Evolutionary conservation across 2,329 filamentous ascomycete species (phyloP).

Genomic region (Arthrobotrys conoides): DNA sequence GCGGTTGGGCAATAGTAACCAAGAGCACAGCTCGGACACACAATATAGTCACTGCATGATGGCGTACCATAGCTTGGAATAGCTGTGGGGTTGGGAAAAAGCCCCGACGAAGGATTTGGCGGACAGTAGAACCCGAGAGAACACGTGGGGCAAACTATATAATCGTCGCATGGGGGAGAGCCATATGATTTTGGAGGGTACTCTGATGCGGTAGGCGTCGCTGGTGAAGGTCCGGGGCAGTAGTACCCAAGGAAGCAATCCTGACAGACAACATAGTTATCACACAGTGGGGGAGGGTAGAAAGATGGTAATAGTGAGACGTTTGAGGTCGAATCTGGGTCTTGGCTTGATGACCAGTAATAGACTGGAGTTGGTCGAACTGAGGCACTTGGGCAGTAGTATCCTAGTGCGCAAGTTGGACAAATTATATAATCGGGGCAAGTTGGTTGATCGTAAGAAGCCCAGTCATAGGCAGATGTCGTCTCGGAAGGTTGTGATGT

Average conservation of each 20-base stretch:
- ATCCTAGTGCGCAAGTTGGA: conserved; percentile 41
- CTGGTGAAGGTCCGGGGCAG: conserved; percentile 22
- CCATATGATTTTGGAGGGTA: conserved; percentile 22
- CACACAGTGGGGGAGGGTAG: conserved; percentile 45
- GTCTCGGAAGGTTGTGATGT: conserved; percentile 21
- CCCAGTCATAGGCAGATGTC: conserved; percentile 37
- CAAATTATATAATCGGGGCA: conserved; percentile 54
- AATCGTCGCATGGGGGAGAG: conserved; percentile 17
- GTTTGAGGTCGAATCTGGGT: conserved; percentile 6
- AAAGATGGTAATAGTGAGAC: conserved; percentile 17
- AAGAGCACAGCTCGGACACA: conserved; percentile 35
- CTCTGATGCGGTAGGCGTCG: background rate
- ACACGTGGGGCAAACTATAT: conserved; percentile 29
- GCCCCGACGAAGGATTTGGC: background rate
- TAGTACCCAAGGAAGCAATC: conserved; percentile 50
- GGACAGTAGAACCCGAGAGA: conserved; percentile 20
- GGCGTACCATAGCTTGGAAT: conserved; percentile 5
- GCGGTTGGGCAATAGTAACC: conserved; percentile 38
- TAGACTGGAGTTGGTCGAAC: conserved; percentile 8
- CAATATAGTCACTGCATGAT: conserved; percentile 35
- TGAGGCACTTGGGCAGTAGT: conserved; percentile 36
- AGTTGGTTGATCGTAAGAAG: conserved; percentile 47
- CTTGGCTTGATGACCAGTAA: conserved; percentile 12
- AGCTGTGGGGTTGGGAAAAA: background rate
- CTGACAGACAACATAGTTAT: conserved; percentile 41